phyloP scores from a whole-genome alignment of 805 yeast species.

The Nakazawaea ishiwadae region DNA sequence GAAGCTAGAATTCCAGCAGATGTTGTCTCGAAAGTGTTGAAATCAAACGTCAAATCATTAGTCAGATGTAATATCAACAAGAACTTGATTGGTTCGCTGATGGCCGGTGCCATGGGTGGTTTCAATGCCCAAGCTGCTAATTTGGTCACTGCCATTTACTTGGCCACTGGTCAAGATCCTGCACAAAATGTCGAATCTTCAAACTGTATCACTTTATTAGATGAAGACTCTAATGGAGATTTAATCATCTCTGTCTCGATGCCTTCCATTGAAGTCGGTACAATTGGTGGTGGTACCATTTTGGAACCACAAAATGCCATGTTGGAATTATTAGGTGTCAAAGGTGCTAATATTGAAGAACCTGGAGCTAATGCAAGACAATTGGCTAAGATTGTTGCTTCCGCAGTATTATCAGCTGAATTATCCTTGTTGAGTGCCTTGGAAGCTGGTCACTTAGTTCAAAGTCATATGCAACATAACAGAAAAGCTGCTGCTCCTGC shows the following conservation, averaged over 20 bases:
- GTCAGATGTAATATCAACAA: slow-evolving; percentile 87
- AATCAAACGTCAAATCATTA: slow-evolving; percentile 87
- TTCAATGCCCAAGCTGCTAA: slow-evolving; percentile 98
- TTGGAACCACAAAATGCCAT: slow-evolving; percentile 96
- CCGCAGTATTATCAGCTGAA: slow-evolving; percentile 95
- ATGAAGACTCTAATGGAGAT: slow-evolving; percentile 67
- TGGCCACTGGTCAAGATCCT: slow-evolving; percentile 99
- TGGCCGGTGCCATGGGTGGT: slow-evolving; percentile 98
- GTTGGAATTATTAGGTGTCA: slow-evolving; percentile 90
- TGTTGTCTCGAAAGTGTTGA: slow-evolving; percentile 75
- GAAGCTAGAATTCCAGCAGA: slow-evolving; percentile 87
- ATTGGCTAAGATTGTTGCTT: slow-evolving; percentile 87
- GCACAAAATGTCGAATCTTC: slow-evolving; percentile 98
- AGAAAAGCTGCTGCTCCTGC: slow-evolving; percentile 54
- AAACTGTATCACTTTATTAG: slow-evolving; percentile 95
- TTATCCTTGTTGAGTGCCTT: slow-evolving; percentile 91
- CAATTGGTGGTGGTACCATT: slow-evolving; percentile 98
- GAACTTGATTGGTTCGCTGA: slow-evolving; percentile 92
- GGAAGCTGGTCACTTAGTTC: slow-evolving; percentile 98
- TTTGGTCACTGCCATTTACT: slow-evolving; percentile 85
- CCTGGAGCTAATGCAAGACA: slow-evolving; percentile 96
- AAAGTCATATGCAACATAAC: slow-evolving; percentile 95
- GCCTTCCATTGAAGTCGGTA: slow-evolving; percentile 99
- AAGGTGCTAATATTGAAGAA: slow-evolving; percentile 89
- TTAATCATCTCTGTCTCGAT: slow-evolving; percentile 92